Base-by-base conservation (phyloP, 2,329 filamentous ascomycete species). In the Exophiala alcalophila region DNA sequence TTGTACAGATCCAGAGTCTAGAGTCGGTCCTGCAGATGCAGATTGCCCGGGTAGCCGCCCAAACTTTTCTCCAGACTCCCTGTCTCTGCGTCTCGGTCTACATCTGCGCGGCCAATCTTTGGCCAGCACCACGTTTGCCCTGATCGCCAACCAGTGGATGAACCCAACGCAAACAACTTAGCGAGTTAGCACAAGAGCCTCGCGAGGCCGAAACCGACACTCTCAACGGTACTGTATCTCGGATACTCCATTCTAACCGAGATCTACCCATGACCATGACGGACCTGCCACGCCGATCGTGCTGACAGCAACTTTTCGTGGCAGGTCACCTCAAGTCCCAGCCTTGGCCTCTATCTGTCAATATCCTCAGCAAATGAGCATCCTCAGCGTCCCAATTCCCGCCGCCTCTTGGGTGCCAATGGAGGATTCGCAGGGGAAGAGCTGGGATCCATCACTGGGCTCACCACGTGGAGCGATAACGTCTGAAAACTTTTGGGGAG, bases 41-140 rank as follows among this genome's bases (percentile, higher is more conserved):
- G 24, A 11, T 37, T 16, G 8, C 12, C 12, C 15, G 14, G 18
- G 12, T 11, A 9, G n/a, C 14, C 15, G 27, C 18, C 12, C 14
- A n/a, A 26, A 37, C 20, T 32, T 29, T n/a, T 20, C n/a, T n/a
- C n/a, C n/a, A 20, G 41, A 24, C 16, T 29, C 40, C 27, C 26
- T 49, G 40, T 28, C 25, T 32, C 27, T 40, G 24, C 31, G 30
- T 18, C 25, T 31, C 24, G 41, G 21, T 30, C 35, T 37, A 20
- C 18, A 20, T 33, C 8, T 3, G 8, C 23, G 16, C 30, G 24
- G 36, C 46, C 46, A 44, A 37, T 41, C 31, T 16, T 23, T 35
- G 12, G 20, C 20, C 18, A 20, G 11, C 18, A 11, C 29, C 39
- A 42, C 30, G 41, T 45, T 49, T 49, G 46, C 37, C 44, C 33